Conservation (phyloP, 2,329 filamentous ascomycete species). For the Nothomitra cinnamomea region DNA sequence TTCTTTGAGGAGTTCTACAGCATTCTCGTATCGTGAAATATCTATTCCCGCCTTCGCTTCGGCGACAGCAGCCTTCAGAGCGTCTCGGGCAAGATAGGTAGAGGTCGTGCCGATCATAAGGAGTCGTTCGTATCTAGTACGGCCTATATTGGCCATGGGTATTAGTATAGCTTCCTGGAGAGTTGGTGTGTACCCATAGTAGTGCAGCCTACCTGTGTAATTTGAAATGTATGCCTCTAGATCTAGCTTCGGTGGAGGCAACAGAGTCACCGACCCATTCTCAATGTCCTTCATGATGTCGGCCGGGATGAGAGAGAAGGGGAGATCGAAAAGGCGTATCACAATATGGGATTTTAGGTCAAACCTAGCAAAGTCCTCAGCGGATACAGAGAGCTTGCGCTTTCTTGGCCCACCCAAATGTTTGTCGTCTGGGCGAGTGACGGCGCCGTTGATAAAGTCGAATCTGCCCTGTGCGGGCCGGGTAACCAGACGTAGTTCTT, state of each 20-base stretch:
- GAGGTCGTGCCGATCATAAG: slow-evolving; percentile 67
- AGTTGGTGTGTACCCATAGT: slow-evolving; percentile 9
- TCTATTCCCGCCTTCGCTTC: slow-evolving; percentile 67
- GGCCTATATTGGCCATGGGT: slow-evolving; percentile 34
- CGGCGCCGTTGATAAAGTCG: too few species aligned
- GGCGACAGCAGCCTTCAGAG: slow-evolving; percentile 56
- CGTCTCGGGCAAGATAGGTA: slow-evolving; percentile 58
- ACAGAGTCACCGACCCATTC: neutral
- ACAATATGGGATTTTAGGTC: too few species aligned
- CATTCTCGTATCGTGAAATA: slow-evolving; percentile 50
- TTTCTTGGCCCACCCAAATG: too few species aligned
- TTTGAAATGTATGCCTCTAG: slow-evolving; percentile 82
- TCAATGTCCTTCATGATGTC: neutral
- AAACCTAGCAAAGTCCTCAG: too few species aligned
- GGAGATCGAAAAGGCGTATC: too few species aligned
- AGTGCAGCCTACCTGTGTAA: slow-evolving; percentile 47
- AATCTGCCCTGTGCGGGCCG: neutral
- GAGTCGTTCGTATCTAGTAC: slow-evolving; percentile 66
- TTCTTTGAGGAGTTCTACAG: slow-evolving; percentile 45
- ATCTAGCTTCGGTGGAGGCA: slow-evolving; percentile 74
- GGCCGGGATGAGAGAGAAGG: neutral
- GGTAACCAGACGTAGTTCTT: neutral
- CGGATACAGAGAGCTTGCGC: too few species aligned
- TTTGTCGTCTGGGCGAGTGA: too few species aligned
- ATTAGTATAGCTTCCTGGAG: neutral